phyloP scores from a whole-genome alignment of 1,139 yeast species.

The Zygosaccharomyces sapae region DNA sequence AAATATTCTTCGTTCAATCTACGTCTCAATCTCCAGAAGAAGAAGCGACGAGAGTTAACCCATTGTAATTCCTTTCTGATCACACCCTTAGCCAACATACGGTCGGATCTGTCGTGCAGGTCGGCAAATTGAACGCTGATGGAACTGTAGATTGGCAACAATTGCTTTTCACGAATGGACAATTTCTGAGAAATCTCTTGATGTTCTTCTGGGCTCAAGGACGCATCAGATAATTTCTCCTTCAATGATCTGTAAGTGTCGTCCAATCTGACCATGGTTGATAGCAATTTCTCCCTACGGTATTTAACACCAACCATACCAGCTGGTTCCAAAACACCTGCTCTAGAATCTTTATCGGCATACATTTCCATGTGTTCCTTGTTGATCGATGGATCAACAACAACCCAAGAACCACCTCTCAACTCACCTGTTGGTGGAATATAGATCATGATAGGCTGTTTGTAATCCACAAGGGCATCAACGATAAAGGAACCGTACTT shows the following conservation, averaged over 20 bases:
- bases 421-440: conserved; percentile 98
- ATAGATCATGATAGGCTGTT: conserved; percentile 93
- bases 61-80: conserved; percentile 82
- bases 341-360: conserved; percentile 94
- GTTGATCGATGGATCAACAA: conserved; percentile 96
- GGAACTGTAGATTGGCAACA: conserved; percentile 87
- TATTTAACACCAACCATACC: conserved; percentile 99
- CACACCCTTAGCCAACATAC: conserved; percentile 94
- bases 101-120: conserved; percentile 93
- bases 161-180: conserved; percentile 69
- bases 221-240: conserved; percentile 50
- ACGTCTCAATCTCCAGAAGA: conserved; percentile 98
- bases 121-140: conserved; percentile 95
- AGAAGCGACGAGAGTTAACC: conserved; percentile 85
- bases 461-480: conserved; percentile 92
- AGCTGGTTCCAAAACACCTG: conserved; percentile 97
- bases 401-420: conserved; percentile 99
- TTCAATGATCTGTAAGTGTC: conserved; percentile 65
- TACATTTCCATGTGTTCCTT: conserved; percentile 99
- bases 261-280: conserved; percentile 89
- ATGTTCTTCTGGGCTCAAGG: conserved; percentile 60
- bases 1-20: conserved; percentile 90
- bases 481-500: conserved; percentile 96
- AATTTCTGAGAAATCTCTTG: conserved; percentile 61
- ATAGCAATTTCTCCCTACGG: conserved; percentile 84